Evolutionary conservation across 2,329 filamentous ascomycete genomes (phyloP).

Genomic region (Aspergillus ruber): DNA sequence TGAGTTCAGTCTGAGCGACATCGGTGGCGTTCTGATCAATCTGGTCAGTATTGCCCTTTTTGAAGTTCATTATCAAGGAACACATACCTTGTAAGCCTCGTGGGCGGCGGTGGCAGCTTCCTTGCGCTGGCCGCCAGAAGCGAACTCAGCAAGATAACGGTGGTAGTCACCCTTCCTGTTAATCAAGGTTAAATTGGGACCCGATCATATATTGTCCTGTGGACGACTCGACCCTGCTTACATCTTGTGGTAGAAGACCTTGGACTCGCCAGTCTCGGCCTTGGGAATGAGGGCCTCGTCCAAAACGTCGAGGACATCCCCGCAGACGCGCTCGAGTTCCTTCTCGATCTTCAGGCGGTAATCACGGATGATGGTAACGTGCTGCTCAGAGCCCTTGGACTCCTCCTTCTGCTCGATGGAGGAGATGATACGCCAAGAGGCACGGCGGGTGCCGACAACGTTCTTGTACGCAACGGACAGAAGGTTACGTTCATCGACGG

Average conservation of each 20-base stretch:
- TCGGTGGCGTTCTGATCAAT: conserved; percentile 78
- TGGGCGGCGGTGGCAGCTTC: conserved; percentile 87
- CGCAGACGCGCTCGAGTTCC: conserved; percentile 95
- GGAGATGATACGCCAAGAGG: conserved; percentile 98
- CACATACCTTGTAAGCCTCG: conserved; percentile 91
- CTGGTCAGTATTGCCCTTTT: conserved; percentile 3
- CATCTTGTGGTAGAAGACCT: conserved; percentile 99
- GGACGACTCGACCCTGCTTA: conserved; percentile 75
- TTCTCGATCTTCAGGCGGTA: conserved; percentile 98
- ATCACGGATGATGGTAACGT: conserved; percentile 87
- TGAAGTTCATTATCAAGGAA: neutral
- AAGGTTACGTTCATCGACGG: conserved; percentile 75
- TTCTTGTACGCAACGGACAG: conserved; percentile 99
- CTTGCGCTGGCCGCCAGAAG: conserved; percentile 91
- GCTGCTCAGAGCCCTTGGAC: conserved; percentile 94
- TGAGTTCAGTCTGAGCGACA: conserved; percentile 94
- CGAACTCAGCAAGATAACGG: conserved; percentile 97
- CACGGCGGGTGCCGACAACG: conserved; percentile 94
- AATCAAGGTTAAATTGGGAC: conserved; percentile 38
- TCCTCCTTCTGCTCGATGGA: conserved; percentile 99
- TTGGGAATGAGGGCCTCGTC: conserved; percentile 91
- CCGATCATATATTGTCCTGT: neutral
- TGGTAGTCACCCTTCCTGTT: conserved; percentile 98
- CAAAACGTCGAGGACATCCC: conserved; percentile 93
- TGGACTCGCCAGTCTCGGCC: conserved; percentile 93